Evolutionary conservation across 2,329 filamentous ascomycete genomes (phyloP).

Genomic region (Colletotrichum endophyticum): DNA sequence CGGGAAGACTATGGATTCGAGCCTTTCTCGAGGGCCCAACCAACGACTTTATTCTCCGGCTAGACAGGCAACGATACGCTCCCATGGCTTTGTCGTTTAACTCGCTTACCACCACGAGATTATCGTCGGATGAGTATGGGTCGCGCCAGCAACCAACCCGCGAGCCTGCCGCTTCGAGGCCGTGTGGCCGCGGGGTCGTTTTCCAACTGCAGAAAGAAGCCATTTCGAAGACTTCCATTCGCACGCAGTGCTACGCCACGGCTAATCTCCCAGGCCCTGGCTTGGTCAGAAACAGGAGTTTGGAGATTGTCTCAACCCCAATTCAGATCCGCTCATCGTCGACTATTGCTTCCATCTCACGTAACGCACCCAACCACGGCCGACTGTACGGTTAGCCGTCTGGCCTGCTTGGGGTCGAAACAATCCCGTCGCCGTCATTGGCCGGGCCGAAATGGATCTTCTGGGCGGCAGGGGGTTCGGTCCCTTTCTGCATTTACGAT

Average conservation of each 20-base stretch:
- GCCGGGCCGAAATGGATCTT: not conserved
- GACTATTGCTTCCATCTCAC: not conserved
- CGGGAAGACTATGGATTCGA: not conserved
- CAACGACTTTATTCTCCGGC: not conserved
- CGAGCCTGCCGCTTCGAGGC: not conserved
- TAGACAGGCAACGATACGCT: not conserved
- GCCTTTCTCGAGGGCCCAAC: not conserved
- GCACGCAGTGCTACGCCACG: not conserved
- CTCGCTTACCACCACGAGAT: not conserved
- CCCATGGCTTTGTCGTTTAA: not conserved
- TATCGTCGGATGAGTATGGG: not conserved
- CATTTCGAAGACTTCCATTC: slow-evolving; percentile 15
- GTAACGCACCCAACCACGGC: slow-evolving; percentile 6
- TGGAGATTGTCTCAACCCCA: not conserved
- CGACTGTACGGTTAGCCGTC: not conserved
- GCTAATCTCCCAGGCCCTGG: not conserved
- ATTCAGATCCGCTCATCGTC: not conserved
- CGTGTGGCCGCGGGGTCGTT: not conserved
- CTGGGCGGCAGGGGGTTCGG: slow-evolving; percentile 6
- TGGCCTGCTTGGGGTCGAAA: not conserved
- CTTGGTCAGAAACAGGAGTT: not conserved
- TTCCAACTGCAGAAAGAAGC: not conserved
- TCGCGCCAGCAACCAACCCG: not conserved
- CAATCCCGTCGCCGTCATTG: not conserved
- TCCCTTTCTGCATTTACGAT: slow-evolving; percentile 25